phyloP scores from a whole-genome alignment of 148 eudicot species.

The Rhododendron williamsianum region DNA sequence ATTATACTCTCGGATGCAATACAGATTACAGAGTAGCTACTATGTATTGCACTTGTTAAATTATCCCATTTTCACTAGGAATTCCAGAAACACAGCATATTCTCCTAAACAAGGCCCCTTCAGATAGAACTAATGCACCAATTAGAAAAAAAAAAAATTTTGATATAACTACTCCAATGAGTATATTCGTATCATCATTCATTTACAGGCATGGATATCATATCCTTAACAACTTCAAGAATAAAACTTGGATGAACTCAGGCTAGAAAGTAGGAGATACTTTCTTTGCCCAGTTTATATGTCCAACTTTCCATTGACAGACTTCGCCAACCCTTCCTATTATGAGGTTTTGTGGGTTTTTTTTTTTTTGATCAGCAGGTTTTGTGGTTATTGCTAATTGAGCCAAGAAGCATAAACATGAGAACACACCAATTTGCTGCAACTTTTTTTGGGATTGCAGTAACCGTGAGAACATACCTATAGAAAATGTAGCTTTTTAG shows the following conservation, averaged over 20 bases:
- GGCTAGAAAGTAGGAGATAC: background rate
- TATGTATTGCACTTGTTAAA: too few relatives aligned
- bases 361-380: background rate
- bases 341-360: background rate
- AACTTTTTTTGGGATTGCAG: background rate
- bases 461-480: too few relatives aligned
- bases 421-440: background rate
- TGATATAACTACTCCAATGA: background rate
- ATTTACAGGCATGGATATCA: background rate
- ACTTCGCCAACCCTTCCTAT: background rate
- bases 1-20: background rate
- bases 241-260: background rate
- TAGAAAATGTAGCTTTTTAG: background rate
- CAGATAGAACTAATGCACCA: too few relatives aligned
- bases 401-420: background rate
- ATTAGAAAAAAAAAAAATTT: too few relatives aligned
- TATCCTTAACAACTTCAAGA: background rate
- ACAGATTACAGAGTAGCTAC: background rate
- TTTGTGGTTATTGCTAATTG: background rate
- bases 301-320: background rate
- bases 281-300: background rate
- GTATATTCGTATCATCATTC: background rate
- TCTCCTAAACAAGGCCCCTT: too few relatives aligned
- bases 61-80: background rate
- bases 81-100: background rate